Percentiles rank a stretch among this genome's conserved stretches.
phyloP scores from a whole-genome alignment of 2,329 filamentous ascomycete genomes.

The Pseudogymnoascus sp. region DNA sequence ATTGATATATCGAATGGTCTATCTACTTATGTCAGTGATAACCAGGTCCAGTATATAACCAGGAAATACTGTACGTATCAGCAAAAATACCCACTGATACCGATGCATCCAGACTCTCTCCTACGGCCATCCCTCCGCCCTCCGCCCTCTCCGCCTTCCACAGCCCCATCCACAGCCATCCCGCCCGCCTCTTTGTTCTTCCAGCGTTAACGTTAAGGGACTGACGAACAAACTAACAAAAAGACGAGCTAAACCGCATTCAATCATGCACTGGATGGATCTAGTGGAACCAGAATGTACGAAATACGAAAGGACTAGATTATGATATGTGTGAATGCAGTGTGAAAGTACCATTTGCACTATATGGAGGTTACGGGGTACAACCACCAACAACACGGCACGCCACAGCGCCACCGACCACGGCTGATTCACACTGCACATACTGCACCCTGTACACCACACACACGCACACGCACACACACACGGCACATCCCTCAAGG shows the following conservation, averaged over 20 bases:
- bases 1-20: background rate
- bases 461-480: too few relatives aligned
- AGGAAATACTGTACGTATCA: too few relatives aligned
- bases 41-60: background rate
- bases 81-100: too few relatives aligned
- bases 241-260: slow-evolving; percentile 4
- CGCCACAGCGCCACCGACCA: background rate
- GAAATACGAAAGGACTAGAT: slow-evolving; percentile 4
- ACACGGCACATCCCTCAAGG: background rate
- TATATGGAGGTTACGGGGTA: background rate
- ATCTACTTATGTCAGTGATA: background rate
- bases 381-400: background rate
- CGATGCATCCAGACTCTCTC: background rate
- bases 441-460: too few relatives aligned
- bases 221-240: background rate
- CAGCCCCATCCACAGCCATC: background rate
- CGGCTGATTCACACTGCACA: too few relatives aligned
- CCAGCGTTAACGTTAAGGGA: background rate
- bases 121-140: background rate
- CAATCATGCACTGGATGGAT: background rate
- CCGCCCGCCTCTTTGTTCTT: background rate
- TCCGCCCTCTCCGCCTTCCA: too few relatives aligned
- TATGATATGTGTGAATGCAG: too few relatives aligned
- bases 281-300: background rate
- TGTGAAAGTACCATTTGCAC: background rate